These are phyloP conservation scores for Oropetium thomaeum DNA, from an alignment of 176 grass and related monocot species.

Conservation along the genomic window DNA sequence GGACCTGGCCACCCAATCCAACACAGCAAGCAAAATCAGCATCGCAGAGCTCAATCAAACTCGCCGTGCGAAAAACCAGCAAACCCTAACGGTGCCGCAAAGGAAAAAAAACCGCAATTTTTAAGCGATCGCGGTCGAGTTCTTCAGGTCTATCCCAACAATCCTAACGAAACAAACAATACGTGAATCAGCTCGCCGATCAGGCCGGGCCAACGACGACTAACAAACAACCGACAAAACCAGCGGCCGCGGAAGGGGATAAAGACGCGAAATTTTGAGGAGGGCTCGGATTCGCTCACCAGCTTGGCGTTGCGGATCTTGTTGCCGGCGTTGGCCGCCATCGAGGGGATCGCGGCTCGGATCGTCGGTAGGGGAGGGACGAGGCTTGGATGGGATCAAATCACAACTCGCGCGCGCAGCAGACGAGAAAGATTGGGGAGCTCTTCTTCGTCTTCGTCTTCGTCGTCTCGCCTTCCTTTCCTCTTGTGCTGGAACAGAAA, in stretches of 20 bases:
- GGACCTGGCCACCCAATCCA: slow-evolving; percentile 51
- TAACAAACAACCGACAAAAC: background rate
- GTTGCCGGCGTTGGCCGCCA: slow-evolving; percentile 48
- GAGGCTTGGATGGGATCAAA: background rate
- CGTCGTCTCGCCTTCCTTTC: no score
- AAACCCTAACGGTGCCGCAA: background rate
- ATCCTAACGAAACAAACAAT: background rate
- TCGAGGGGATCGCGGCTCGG: slow-evolving; percentile 14
- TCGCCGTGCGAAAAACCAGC: background rate
- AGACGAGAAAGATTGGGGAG: background rate
- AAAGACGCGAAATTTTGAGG: background rate
- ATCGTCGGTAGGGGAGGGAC: background rate
- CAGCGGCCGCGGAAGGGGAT: background rate
- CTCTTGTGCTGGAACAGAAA: background rate
- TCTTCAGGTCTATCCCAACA: background rate
- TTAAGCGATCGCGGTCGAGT: background rate
- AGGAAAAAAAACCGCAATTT: background rate
- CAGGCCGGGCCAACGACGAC: background rate
- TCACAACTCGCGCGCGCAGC: background rate
- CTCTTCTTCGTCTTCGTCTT: background rate
- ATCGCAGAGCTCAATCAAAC: background rate
- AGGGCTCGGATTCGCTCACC: slow-evolving; percentile 30
- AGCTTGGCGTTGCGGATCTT: slow-evolving; percentile 78
- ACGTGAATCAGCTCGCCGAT: background rate
- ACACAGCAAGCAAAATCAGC: background rate